Conservation (phyloP, 1,284 basidiomycete genomes). For the Termitomyces sp. region DNA sequence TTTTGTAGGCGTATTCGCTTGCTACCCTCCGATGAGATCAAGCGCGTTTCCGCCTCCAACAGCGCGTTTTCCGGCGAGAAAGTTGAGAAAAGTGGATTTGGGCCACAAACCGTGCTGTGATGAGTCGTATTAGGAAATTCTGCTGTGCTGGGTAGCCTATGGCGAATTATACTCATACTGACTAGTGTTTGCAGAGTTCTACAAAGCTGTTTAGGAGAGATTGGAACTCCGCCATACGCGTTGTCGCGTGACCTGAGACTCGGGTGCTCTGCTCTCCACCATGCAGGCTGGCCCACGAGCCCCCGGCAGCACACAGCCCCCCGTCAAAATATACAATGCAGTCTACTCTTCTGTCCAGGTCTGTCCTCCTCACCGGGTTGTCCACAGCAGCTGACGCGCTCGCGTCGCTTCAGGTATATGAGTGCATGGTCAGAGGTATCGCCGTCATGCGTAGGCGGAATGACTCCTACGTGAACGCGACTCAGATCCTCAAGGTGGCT, state of each 20-base stretch:
- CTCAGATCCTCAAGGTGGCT: slow-evolving; percentile 98
- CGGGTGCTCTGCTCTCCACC: slow-evolving; percentile 18
- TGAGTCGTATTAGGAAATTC: neutral
- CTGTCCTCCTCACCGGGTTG: slow-evolving; percentile 12
- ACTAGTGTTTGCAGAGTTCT: neutral
- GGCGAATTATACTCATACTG: slow-evolving; percentile 3
- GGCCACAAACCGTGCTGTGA: neutral
- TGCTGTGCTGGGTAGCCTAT: neutral
- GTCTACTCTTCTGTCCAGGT: slow-evolving; percentile 86
- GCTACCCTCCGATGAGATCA: neutral
- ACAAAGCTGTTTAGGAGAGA: neutral
- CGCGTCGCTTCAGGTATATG: slow-evolving; percentile 71
- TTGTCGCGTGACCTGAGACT: slow-evolving; percentile 33
- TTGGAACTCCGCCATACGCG: slow-evolving; percentile 32
- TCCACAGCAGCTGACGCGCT: slow-evolving; percentile 26
- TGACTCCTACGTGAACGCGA: slow-evolving; percentile 96
- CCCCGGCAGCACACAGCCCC: slow-evolving; percentile 41
- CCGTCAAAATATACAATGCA: slow-evolving; percentile 84
- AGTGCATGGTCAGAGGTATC: slow-evolving; percentile 96
- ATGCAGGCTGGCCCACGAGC: slow-evolving; percentile 40
- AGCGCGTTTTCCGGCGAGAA: slow-evolving; percentile 16
- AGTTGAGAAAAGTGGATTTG: neutral
- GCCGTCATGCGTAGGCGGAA: slow-evolving; percentile 95
- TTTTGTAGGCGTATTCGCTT: slow-evolving; percentile 4
- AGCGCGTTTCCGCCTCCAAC: slow-evolving; percentile 10